Evolutionary conservation across 2,329 filamentous ascomycete species (phyloP).

Genomic region (Hypoxylon sp.): DNA sequence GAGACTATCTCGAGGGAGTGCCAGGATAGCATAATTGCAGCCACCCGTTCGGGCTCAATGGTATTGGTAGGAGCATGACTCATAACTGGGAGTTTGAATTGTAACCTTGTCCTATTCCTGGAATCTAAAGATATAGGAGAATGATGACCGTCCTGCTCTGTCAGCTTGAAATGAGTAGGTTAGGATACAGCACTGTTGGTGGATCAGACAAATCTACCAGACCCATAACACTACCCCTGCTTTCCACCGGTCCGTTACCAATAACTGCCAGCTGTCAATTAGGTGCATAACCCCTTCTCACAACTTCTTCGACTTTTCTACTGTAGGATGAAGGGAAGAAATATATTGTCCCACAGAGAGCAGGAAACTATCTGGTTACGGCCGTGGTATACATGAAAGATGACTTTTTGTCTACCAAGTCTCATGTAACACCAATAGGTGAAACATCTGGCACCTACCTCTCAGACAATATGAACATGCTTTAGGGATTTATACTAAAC

Average conservation of each 20-base stretch:
- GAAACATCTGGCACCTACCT: too few relatives aligned
- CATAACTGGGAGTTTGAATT: constrained; percentile 12
- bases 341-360: too few relatives aligned
- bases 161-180: too few relatives aligned
- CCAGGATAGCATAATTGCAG: constrained; percentile 59
- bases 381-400: too few relatives aligned
- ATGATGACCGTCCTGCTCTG: neutral
- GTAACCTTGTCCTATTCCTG: neutral
- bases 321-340: too few relatives aligned
- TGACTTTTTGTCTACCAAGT: too few relatives aligned
- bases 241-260: constrained; percentile 11
- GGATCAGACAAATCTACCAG: neutral
- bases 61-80: constrained; percentile 29
- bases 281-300: neutral
- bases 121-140: neutral
- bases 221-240: constrained; percentile 18
- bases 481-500: neutral
- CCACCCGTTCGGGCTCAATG: constrained; percentile 55
- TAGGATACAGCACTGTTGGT: constrained; percentile 1
- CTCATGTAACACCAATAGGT: too few relatives aligned
- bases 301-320: neutral
- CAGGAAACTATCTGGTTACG: too few relatives aligned
- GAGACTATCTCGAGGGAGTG: constrained; percentile 60
- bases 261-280: constrained; percentile 15
- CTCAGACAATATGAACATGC: neutral